These are phyloP conservation scores for Epichloe baconii DNA, from an alignment of 2,329 filamentous ascomycete species.

Conservation along the genomic window DNA sequence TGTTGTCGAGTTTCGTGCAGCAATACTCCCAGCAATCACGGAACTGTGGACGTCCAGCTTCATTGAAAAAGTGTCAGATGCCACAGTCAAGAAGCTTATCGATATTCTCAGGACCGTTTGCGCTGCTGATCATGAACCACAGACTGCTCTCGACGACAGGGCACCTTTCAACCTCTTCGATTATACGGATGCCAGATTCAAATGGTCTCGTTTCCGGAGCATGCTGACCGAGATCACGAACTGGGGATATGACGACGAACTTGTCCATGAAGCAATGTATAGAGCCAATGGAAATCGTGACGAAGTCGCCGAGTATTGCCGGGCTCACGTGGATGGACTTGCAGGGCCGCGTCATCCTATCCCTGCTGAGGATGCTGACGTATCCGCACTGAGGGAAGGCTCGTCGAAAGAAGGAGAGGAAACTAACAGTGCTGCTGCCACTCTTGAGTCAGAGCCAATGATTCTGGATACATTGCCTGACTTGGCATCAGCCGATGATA, in stretches of 20 bases:
- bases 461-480: constrained; percentile 21
- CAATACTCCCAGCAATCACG: constrained; percentile 62
- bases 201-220: constrained; percentile 26
- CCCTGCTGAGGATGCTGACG: constrained; percentile 42
- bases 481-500: constrained; percentile 2
- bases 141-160: constrained; percentile 43
- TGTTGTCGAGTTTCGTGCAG: constrained; percentile 71
- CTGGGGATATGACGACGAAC: constrained; percentile 33
- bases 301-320: constrained; percentile 62
- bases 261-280: constrained; percentile 70
- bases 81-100: constrained; percentile 66
- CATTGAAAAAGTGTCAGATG: constrained; percentile 65
- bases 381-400: constrained; percentile 19
- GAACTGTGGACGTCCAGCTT: constrained; percentile 77
- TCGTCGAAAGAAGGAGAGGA: constrained; percentile 11
- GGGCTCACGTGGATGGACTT: constrained; percentile 42
- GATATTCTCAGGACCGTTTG: constrained; percentile 72
- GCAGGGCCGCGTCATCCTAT: constrained; percentile 54
- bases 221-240: constrained; percentile 21
- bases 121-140: constrained; percentile 59
- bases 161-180: constrained; percentile 29
- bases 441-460: constrained; percentile 24
- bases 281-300: constrained; percentile 56
- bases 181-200: constrained; percentile 29
- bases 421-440: constrained; percentile 10